These are phyloP conservation scores for Persicaria maculosa DNA, from an alignment of 148 eudicot genomes.

Conservation along the genomic window DNA sequence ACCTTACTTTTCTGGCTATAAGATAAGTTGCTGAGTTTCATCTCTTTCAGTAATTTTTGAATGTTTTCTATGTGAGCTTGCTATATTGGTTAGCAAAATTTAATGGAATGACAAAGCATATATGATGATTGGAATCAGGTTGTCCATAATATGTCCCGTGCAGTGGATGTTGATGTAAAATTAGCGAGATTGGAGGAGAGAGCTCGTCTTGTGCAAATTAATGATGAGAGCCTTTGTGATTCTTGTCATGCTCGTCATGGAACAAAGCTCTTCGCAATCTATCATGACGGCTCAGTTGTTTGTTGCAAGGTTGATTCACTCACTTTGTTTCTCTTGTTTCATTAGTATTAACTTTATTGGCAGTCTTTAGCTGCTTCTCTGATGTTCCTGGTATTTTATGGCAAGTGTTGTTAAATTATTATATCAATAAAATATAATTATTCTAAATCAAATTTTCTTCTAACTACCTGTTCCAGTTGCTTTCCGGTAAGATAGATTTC, in stretches of 20 bases:
- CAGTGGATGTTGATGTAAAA: constrained; percentile 71
- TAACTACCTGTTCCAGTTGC: no score
- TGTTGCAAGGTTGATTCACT: constrained; percentile 83
- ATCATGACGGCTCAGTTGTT: constrained; percentile 87
- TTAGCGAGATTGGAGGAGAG: constrained; percentile 88
- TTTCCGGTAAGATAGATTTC: no score
- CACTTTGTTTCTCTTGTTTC: not conserved
- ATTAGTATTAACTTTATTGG: not conserved
- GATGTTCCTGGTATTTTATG: not conserved
- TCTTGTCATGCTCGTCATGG: constrained; percentile 98
- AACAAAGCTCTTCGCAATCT: constrained; percentile 92
- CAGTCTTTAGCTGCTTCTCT: not conserved
- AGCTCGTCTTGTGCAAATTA: constrained; percentile 82
- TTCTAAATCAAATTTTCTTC: no score
- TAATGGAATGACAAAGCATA: not conserved
- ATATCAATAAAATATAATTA: not conserved
- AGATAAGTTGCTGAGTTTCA: not conserved
- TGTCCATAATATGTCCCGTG: constrained; percentile 75
- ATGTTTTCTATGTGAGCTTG: not conserved
- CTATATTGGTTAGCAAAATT: not conserved
- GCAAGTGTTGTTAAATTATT: not conserved
- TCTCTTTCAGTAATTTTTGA: not conserved
- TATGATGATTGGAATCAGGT: constrained; percentile 42
- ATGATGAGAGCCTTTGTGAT: constrained; percentile 86
- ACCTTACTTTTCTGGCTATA: not conserved